Evolutionary conservation across 352 stramenopile species (phyloP).

Genomic region (Pythium sukuiense): DNA sequence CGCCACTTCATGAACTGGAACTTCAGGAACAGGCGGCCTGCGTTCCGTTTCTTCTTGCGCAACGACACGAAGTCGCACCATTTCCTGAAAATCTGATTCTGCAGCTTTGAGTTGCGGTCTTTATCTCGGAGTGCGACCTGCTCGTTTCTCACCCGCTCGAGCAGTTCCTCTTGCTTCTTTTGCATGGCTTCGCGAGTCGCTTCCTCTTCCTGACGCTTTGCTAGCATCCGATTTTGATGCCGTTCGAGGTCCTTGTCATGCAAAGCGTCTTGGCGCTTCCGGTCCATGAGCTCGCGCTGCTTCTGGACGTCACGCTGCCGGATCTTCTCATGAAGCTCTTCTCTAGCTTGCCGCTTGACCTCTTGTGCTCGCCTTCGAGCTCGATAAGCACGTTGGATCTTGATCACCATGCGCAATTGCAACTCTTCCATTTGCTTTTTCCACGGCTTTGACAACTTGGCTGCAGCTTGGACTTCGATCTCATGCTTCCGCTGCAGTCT

Average conservation of each 20-base stretch:
- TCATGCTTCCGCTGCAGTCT: conserved; percentile 54
- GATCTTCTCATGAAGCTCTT: conserved; percentile 52
- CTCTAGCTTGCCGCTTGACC: conserved; percentile 46
- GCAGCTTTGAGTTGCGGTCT: conserved; percentile 28
- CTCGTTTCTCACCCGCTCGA: conserved; percentile 49
- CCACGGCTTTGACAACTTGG: conserved; percentile 56
- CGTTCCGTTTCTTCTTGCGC: conserved; percentile 41
- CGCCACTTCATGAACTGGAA: conserved; percentile 68
- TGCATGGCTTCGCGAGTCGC: conserved; percentile 35
- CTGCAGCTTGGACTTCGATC: conserved; percentile 57
- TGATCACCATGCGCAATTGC: conserved; percentile 61
- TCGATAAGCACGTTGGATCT: conserved; percentile 73
- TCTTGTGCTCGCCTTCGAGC: conserved; percentile 37
- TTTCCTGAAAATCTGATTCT: conserved; percentile 29
- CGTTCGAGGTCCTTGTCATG: conserved; percentile 58
- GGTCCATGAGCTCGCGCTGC: conserved; percentile 54
- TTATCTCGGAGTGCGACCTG: conserved; percentile 41
- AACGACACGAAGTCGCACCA: conserved; percentile 41
- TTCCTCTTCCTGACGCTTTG: conserved; percentile 51
- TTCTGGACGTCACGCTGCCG: conserved; percentile 48
- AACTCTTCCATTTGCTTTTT: conserved; percentile 73
- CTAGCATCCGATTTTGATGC: conserved; percentile 55
- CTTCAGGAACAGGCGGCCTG: conserved; percentile 60
- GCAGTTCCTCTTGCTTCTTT: conserved; percentile 46
- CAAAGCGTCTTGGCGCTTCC: conserved; percentile 52